Percentiles rank a stretch among this genome's conserved stretches.
phyloP scores from a whole-genome alignment of 1,284 basidiomycete genomes.

The Anthracocystis setariae region DNA sequence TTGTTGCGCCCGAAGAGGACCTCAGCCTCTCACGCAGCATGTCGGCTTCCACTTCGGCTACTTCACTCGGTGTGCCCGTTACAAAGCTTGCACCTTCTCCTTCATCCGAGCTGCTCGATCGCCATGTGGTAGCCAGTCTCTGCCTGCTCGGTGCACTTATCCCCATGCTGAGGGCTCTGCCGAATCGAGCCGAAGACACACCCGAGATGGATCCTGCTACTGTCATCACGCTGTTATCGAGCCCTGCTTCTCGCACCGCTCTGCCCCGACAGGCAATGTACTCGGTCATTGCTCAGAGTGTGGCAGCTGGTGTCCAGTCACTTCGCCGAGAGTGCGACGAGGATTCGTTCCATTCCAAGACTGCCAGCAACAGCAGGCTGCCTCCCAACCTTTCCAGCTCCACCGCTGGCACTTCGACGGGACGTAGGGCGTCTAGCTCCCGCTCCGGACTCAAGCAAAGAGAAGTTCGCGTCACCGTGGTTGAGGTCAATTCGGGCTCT shows the following conservation, averaged over 20 bases:
- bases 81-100: constrained; percentile 34
- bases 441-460: constrained; percentile 35
- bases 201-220: constrained; percentile 31
- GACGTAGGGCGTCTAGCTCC: constrained; percentile 22
- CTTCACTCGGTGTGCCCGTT: constrained; percentile 31
- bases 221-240: constrained; percentile 46
- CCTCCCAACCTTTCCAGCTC: constrained; percentile 11
- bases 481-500: constrained; percentile 46
- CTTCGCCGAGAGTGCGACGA: constrained; percentile 55
- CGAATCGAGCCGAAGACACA: constrained; percentile 31
- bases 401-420: constrained; percentile 3
- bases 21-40: constrained; percentile 21
- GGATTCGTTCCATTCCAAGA: constrained; percentile 47
- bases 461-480: constrained; percentile 46
- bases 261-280: constrained; percentile 48
- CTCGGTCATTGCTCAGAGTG: constrained; percentile 54
- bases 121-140: constrained; percentile 55
- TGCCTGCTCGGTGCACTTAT: constrained; percentile 48
- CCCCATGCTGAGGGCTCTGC: constrained; percentile 43
- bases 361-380: constrained; percentile 40
- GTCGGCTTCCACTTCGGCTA: constrained; percentile 24
- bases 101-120: constrained; percentile 43
- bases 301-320: constrained; percentile 47
- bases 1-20: constrained; percentile 41
- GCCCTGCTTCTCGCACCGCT: constrained; percentile 45